Evolutionary conservation across 345 rosid species (phyloP).

Genomic region (Cardamine resedifolia): DNA sequence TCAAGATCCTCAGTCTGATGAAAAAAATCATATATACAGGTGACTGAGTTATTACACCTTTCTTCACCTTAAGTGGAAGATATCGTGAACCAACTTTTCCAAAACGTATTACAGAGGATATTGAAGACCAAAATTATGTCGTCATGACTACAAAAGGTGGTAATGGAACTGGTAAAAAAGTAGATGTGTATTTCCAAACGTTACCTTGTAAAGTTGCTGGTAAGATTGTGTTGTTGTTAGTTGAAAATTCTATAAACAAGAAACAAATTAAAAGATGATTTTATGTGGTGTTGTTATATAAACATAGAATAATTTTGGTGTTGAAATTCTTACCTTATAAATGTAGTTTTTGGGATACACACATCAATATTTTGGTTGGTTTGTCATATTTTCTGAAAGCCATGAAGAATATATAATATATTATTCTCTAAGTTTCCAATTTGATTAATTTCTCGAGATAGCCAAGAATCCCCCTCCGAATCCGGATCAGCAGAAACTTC

Average conservation of each 20-base stretch:
- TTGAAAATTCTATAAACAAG: neutral
- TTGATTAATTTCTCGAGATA: constrained; percentile 22
- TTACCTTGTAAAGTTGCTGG: neutral
- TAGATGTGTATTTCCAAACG: neutral
- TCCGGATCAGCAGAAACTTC: constrained; percentile 64
- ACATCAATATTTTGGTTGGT: too few species aligned
- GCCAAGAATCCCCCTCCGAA: constrained; percentile 55
- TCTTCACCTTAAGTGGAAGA: constrained; percentile 79
- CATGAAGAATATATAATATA: too few species aligned
- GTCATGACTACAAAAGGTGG: neutral
- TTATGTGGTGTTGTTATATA: neutral
- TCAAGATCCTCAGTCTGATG: neutral
- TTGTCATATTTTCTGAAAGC: too few species aligned
- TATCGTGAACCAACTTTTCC: constrained; percentile 72
- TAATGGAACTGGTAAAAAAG: neutral
- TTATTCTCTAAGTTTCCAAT: too few species aligned
- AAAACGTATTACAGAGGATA: constrained; percentile 49
- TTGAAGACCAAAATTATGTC: constrained; percentile 3
- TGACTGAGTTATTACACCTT: constrained; percentile 66
- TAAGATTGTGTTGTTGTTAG: neutral
- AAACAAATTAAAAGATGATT: neutral
- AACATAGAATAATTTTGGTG: too few species aligned
- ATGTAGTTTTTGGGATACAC: too few species aligned
- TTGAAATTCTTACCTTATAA: too few species aligned
- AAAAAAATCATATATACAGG: constrained; percentile 40